Evolutionary conservation across 148 eudicot genomes (phyloP), one percentile per base, ranked within the genome.

Genomic region (Rhododendron ferrugineum): DNA sequence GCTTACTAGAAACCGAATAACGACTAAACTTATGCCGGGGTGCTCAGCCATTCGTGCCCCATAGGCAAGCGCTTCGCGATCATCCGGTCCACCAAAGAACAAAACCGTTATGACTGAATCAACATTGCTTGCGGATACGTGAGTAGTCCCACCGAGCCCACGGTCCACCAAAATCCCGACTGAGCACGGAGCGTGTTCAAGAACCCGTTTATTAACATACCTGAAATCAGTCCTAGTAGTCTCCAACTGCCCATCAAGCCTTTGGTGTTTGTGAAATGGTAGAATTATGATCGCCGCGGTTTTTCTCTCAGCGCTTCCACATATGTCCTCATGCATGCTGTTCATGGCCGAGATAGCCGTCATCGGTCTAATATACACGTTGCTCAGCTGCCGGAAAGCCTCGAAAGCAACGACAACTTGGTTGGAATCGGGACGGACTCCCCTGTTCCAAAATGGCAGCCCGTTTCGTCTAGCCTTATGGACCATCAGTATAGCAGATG

Each of bases 401-500:
- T 95, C 98, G 44, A 95, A 95, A 2, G 96, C 98, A 7, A 95
- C 96, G 7, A 93, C 91, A 13, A 95, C 89, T 77, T 93, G 96
- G 86, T 89, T 90, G 0, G 92, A 42, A 30, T 89, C 91, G 3
- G 91, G 84, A 16, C 58, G 47, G 15, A 81, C 14, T 3, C 88
- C 91, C 68, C 89, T 93, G 72, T 89, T 93, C 95, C 94, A 95
- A 79, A 93, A 95, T 26, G 96, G 98, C 26, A 92, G 87, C 13
- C 96, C 98, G 11, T 95, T 92, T 49, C 82, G 89, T 42, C 94
- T 87, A 1, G 93, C 95, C 86, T 91, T 93, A 82, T 95, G 95
- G 79, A 93, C 98, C 98, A 95, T 95, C 1, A 92, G 92, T 30
- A 95, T 95, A 0, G 98, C 95, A 10, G 98, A 95, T 11, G 98